Percentiles rank a stretch among this genome's conserved stretches.
Conservation (phyloP, 257 asterid genomes). For the Perilla frutescens region DNA sequence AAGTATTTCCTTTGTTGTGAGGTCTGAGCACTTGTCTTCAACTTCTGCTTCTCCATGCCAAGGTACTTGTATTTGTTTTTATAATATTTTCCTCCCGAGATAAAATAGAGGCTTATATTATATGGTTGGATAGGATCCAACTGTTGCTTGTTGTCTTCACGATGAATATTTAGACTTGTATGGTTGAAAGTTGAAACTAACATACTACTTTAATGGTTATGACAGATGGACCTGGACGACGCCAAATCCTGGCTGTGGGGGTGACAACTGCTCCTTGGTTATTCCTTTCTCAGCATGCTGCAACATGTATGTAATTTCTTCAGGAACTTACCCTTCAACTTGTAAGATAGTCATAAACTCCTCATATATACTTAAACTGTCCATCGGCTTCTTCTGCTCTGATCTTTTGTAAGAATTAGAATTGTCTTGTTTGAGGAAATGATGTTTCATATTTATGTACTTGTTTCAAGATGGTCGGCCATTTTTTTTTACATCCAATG, state of each 20-base stretch:
- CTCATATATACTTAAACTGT: background rate
- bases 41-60: conserved; percentile 49
- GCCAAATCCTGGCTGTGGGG: conserved; percentile 69
- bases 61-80: conserved; percentile 39
- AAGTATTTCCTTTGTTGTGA: conserved; percentile 39
- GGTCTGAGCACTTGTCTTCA: conserved; percentile 55
- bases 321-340: conserved; percentile 18
- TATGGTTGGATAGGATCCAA: background rate
- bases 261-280: conserved; percentile 58
- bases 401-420: conserved; percentile 10
- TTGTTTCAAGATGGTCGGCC: background rate
- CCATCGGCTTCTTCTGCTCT: background rate
- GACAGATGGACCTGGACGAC: conserved; percentile 69
- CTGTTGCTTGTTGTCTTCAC: conserved; percentile 2
- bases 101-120: background rate
- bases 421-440: background rate
- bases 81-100: background rate
- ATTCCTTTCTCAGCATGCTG: conserved; percentile 53
- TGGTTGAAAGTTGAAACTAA: background rate
- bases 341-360: conserved; percentile 1
- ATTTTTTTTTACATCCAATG: background rate
- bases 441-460: background rate
- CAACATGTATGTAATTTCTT: conserved; percentile 57
- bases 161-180: conserved; percentile 3
- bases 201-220: conserved; percentile 17